These are phyloP conservation scores for Rhizopus delemar DNA, from an alignment of 371 early-diverging fungal species.

Conservation along the genomic window DNA sequence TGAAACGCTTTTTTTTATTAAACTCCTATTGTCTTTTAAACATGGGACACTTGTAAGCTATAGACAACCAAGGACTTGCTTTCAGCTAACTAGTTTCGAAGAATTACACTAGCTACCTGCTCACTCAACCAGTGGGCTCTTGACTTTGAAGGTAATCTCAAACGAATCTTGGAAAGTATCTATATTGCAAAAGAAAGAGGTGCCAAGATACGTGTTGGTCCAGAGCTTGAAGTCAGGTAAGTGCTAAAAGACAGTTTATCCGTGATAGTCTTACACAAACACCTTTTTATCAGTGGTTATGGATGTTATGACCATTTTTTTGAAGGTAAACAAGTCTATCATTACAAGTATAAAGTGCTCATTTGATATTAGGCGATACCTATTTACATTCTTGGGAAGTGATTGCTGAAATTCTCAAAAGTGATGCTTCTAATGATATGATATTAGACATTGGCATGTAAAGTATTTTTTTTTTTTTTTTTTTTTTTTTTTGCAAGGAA, in stretches of 20 bases:
- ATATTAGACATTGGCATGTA: slow-evolving; percentile 94
- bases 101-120: slow-evolving; percentile 80
- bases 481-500: background rate
- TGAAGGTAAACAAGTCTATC: slow-evolving; percentile 61
- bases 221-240: slow-evolving; percentile 95
- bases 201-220: slow-evolving; percentile 88
- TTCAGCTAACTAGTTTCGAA: slow-evolving; percentile 6
- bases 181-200: slow-evolving; percentile 78
- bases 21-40: too few relatives aligned
- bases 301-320: slow-evolving; percentile 97
- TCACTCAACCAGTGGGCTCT: slow-evolving; percentile 96
- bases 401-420: slow-evolving; percentile 69
- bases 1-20: too few relatives aligned
- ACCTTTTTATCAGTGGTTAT: slow-evolving; percentile 76
- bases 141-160: slow-evolving; percentile 91
- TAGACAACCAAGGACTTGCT: background rate
- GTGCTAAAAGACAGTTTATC: background rate
- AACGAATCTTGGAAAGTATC: slow-evolving; percentile 85
- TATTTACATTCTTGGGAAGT: slow-evolving; percentile 94
- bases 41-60: slow-evolving; percentile 22
- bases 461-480: slow-evolving; percentile 15
- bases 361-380: slow-evolving; percentile 73
- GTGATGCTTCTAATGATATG: slow-evolving; percentile 73
- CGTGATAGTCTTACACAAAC: background rate
- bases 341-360: background rate